A percentile compares a stretch with the other conserved stretches of the same genome.
phyloP scores from a whole-genome alignment of 75 land plant genomes.

The Pinus albicaulis region DNA sequence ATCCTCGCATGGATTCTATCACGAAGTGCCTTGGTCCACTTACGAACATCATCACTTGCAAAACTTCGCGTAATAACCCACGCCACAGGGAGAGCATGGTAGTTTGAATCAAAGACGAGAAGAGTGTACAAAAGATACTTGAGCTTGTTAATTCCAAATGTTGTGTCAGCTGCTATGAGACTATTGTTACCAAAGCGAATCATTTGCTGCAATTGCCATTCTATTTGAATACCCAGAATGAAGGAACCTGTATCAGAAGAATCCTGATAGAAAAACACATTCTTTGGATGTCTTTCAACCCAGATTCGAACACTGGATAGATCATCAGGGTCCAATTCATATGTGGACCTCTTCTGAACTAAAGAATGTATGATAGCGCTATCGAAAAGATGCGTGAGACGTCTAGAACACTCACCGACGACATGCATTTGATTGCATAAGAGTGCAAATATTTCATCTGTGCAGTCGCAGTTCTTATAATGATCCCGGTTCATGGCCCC shows the following conservation, averaged over 20 bases:
- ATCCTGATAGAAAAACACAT: slow-evolving; percentile 63
- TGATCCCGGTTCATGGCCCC: too few relatives aligned
- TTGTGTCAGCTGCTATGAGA: slow-evolving; percentile 64
- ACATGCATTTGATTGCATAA: too few relatives aligned
- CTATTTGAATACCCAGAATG: slow-evolving; percentile 80
- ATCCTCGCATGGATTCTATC: slow-evolving; percentile 40
- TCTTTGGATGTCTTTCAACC: slow-evolving; percentile 65
- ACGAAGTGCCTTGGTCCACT: slow-evolving; percentile 69
- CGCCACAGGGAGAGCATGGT: slow-evolving; percentile 79
- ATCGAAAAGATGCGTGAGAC: too few relatives aligned
- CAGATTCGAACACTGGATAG: slow-evolving; percentile 61
- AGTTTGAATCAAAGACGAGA: slow-evolving; percentile 77
- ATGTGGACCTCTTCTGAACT: too few relatives aligned
- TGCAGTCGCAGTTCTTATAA: too few relatives aligned
- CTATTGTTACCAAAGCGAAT: slow-evolving; percentile 71
- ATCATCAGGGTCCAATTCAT: slow-evolving; percentile 64
- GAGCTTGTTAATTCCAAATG: slow-evolving; percentile 68
- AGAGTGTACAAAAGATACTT: slow-evolving; percentile 76
- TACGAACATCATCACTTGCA: slow-evolving; percentile 51
- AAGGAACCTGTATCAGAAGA: slow-evolving; percentile 57
- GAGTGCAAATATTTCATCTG: too few relatives aligned
- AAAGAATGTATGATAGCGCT: too few relatives aligned
- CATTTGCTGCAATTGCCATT: slow-evolving; percentile 85
- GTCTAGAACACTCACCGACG: too few relatives aligned
- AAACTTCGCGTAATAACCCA: slow-evolving; percentile 66